phyloP scores from a whole-genome alignment of 2,329 filamentous ascomycete genomes.

The Microcyclosporella mali region DNA sequence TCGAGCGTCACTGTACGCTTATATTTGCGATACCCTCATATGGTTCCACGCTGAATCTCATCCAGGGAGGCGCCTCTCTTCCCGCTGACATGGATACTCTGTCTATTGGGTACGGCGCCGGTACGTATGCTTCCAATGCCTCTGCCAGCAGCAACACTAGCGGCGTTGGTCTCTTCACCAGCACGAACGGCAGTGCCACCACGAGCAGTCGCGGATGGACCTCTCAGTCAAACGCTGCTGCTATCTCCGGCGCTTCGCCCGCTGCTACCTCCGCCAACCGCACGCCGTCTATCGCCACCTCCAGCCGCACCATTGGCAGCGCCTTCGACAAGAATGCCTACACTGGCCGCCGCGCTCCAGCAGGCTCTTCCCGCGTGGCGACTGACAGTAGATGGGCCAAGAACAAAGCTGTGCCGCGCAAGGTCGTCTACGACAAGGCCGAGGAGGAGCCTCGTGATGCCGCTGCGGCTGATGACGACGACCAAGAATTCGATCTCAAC shows the following conservation, averaged over 20 bases:
- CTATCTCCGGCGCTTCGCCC: no score
- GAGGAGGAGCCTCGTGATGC: background rate
- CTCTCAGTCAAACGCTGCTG: no score
- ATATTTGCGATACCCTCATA: no score
- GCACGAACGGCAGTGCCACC: conserved; percentile 1
- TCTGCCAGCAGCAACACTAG: conserved; percentile 4
- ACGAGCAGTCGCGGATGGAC: no score
- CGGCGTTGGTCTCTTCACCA: conserved; percentile 5
- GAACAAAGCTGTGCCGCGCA: conserved; percentile 1
- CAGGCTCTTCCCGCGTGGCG: no score
- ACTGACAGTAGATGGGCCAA: conserved; percentile 1
- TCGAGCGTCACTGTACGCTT: no score
- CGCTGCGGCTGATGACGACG: background rate
- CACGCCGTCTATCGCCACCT: background rate
- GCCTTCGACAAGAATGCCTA: conserved; percentile 7
- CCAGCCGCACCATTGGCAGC: background rate
- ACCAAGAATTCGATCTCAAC: background rate
- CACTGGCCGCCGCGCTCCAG: background rate
- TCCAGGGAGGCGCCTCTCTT: no score
- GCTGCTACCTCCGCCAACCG: background rate
- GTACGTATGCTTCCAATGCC: conserved; percentile 10
- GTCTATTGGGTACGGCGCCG: background rate
- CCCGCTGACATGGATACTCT: background rate
- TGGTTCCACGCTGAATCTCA: no score
- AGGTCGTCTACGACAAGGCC: background rate